phyloP scores from a whole-genome alignment of 257 asterid genomes.

The Capsicum chinense region DNA sequence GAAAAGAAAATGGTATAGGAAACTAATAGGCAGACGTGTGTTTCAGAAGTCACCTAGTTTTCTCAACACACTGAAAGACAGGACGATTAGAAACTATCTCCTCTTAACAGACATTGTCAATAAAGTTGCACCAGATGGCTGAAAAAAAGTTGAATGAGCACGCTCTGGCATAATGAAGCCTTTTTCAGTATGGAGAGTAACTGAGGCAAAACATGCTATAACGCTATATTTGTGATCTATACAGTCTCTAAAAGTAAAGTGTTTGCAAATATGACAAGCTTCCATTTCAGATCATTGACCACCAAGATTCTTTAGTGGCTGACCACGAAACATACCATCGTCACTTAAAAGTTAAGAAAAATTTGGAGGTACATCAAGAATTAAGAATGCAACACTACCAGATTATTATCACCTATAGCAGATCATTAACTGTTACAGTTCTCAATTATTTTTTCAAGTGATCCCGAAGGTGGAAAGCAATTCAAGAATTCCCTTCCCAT shows the following conservation, averaged over 20 bases:
- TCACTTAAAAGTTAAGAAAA: neutral
- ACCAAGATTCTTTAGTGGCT: conserved; percentile 9
- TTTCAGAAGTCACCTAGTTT: neutral
- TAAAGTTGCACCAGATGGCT: neutral
- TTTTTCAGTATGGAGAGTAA: neutral
- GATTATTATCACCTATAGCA: neutral
- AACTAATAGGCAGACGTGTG: neutral
- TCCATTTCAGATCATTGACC: conserved; percentile 1
- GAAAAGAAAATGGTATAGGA: neutral
- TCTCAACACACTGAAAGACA: neutral
- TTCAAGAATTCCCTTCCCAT: neutral
- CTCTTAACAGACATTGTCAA: neutral
- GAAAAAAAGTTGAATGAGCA: neutral
- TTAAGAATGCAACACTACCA: neutral
- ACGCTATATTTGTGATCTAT: neutral
- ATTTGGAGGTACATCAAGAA: neutral
- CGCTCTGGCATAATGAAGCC: neutral
- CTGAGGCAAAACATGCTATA: neutral
- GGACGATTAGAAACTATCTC: neutral
- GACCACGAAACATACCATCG: conserved; percentile 1
- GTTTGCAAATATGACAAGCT: neutral
- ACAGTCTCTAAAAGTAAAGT: neutral
- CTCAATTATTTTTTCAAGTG: neutral
- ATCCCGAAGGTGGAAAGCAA: neutral
- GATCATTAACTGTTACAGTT: neutral